phyloP scores from a whole-genome alignment of 1,139 yeast genomes.

The Candida tropicalis region DNA sequence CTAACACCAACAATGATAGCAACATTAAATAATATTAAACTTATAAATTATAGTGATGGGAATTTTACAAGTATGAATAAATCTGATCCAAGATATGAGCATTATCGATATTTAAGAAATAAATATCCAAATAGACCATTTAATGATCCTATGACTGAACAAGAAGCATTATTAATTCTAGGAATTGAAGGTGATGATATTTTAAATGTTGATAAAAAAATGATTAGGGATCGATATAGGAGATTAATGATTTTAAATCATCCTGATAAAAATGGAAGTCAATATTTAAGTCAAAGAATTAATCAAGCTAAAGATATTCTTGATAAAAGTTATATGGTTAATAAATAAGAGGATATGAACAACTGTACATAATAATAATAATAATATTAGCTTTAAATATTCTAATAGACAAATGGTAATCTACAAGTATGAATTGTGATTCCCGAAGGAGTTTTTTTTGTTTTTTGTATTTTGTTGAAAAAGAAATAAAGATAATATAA shows the following conservation, averaged over 20 bases:
- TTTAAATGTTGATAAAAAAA: conserved; percentile 39
- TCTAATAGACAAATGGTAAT: conserved; percentile 2
- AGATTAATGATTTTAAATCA: conserved; percentile 67
- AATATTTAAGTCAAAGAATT: conserved; percentile 69
- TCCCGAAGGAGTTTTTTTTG: background rate
- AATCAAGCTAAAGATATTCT: conserved; percentile 74
- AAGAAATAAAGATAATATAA: background rate
- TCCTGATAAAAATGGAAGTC: conserved; percentile 79
- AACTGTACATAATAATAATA: too few species aligned
- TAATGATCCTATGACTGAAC: conserved; percentile 54
- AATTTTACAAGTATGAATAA: conserved; percentile 9
- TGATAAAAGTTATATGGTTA: conserved; percentile 55
- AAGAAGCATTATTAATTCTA: conserved; percentile 58
- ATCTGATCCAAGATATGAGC: conserved; percentile 24
- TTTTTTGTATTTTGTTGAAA: background rate
- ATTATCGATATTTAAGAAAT: conserved; percentile 27
- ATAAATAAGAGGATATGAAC: too few species aligned
- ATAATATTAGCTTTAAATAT: too few species aligned
- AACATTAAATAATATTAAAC: conserved; percentile 45
- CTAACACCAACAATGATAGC: conserved; percentile 62
- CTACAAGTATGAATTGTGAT: background rate
- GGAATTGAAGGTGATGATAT: conserved; percentile 59
- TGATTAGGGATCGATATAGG: conserved; percentile 60
- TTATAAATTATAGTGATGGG: conserved; percentile 18
- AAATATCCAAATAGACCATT: conserved; percentile 53